Percentiles rank a stretch among this genome's conserved stretches.
These are phyloP conservation scores for Metschnikowia kofuensis DNA, from an alignment of 805 yeast genomes.

Conservation along the genomic window DNA sequence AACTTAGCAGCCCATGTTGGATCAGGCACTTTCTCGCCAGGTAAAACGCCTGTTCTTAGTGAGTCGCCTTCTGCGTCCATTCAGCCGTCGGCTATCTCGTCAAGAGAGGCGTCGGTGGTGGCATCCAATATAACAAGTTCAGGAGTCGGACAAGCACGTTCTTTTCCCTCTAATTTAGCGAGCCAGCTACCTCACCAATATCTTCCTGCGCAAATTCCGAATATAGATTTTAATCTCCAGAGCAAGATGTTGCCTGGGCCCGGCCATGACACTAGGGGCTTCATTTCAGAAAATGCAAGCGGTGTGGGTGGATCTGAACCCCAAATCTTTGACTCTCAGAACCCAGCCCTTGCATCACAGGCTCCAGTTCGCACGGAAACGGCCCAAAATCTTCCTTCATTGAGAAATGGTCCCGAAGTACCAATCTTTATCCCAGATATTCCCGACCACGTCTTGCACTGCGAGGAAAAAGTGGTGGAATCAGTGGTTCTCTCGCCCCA, in stretches of 20 bases:
- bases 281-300: no score
- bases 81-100: not conserved
- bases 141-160: not conserved
- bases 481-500: slow-evolving; percentile 59
- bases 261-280: no score
- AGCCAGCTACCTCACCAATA: not conserved
- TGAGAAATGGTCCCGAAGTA: no score
- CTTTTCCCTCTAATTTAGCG: not conserved
- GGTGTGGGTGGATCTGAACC: no score
- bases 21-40: not conserved
- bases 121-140: not conserved
- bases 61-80: not conserved
- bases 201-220: not conserved
- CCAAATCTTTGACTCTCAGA: no score
- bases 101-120: not conserved
- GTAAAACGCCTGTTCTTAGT: not conserved
- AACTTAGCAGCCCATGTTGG: slow-evolving; percentile 4
- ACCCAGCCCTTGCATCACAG: no score
- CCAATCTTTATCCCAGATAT: not conserved
- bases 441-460: slow-evolving; percentile 26
- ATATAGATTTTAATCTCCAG: not conserved
- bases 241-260: not conserved
- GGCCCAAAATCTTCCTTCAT: no score
- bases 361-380: no score
- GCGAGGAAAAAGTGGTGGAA: slow-evolving; percentile 71